Percentiles rank a stretch among this genome's conserved stretches.
Evolutionary conservation across 2,329 filamentous ascomycete genomes (phyloP).

Genomic region (Xylariaceae sp.): DNA sequence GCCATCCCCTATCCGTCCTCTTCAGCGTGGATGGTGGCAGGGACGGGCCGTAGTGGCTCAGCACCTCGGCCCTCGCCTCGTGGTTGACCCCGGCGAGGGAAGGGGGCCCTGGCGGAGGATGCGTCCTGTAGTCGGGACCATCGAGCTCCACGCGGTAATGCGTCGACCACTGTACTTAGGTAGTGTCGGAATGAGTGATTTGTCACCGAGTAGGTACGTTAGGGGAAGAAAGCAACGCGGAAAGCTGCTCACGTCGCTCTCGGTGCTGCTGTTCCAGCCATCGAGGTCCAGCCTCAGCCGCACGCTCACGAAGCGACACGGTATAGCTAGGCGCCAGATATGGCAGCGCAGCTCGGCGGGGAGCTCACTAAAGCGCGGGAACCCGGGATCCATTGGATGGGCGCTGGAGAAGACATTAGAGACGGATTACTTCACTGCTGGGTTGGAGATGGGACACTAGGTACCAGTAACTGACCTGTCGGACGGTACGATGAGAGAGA

Average conservation of each 20-base stretch:
- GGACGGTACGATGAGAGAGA: no score
- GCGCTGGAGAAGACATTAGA: no score
- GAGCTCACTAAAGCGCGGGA: background rate
- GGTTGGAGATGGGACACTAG: no score
- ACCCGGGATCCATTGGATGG: background rate
- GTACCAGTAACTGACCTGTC: no score
- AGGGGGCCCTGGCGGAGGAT: background rate
- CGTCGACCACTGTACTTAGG: no score
- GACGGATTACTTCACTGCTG: no score
- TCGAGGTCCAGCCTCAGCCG: slow-evolving; percentile 8
- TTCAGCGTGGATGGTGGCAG: no score
- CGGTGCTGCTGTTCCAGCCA: slow-evolving; percentile 7
- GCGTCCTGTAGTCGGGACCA: background rate
- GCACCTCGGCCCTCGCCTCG: background rate
- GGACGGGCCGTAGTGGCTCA: background rate
- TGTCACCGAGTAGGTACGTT: no score
- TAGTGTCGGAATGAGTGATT: no score
- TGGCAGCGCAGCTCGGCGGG: background rate
- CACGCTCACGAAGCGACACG: background rate
- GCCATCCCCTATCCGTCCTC: background rate
- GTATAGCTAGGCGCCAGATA: background rate
- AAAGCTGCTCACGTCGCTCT: no score
- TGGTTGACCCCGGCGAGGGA: background rate
- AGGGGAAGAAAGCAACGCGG: no score
- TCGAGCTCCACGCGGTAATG: no score